Percentiles rank a stretch among this genome's conserved stretches.
Evolutionary conservation across 495 filamentous ascomycete species (phyloP).

Genomic region (Usnea hakonensis): DNA sequence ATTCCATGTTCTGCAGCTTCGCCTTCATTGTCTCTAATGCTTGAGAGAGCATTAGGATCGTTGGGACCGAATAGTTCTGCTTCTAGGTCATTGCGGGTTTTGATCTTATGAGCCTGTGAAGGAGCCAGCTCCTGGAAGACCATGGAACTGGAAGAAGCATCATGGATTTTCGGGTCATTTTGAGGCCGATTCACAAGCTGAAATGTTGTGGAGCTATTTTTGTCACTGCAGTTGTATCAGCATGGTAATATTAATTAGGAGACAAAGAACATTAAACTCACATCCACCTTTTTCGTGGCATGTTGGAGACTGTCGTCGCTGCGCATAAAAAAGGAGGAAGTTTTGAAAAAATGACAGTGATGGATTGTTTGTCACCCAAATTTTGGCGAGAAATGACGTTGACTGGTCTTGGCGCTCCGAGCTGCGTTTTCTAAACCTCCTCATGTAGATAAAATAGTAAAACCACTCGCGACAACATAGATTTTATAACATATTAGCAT

Average conservation of each 20-base stretch:
- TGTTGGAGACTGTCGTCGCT: conserved; percentile 29
- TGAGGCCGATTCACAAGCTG: conserved; percentile 91
- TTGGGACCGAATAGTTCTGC: conserved; percentile 63
- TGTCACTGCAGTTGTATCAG: conserved; percentile 55
- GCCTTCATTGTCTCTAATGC: conserved; percentile 80
- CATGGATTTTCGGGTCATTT: conserved; percentile 92
- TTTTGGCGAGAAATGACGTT: too few relatives aligned
- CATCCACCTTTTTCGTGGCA: conserved; percentile 88
- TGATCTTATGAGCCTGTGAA: conserved; percentile 48
- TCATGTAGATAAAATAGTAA: too few relatives aligned
- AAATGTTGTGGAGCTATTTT: conserved; percentile 88
- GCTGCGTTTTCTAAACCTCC: too few relatives aligned
- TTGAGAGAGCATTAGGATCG: conserved; percentile 18
- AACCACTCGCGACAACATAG: too few relatives aligned
- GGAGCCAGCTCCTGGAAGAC: conserved; percentile 27
- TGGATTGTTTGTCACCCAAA: too few relatives aligned
- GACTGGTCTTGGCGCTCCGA: too few relatives aligned
- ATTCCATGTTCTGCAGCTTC: conserved; percentile 92
- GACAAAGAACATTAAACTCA: conserved; percentile 41
- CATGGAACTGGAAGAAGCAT: conserved; percentile 42
- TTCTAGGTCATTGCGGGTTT: conserved; percentile 63
- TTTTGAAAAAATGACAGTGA: not conserved
- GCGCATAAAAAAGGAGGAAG: too few relatives aligned
- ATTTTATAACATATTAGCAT: not conserved
- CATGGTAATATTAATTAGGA: conserved; percentile 4